phyloP scores from a whole-genome alignment of 768 basidiomycete species.

The Podaxis sp. region DNA sequence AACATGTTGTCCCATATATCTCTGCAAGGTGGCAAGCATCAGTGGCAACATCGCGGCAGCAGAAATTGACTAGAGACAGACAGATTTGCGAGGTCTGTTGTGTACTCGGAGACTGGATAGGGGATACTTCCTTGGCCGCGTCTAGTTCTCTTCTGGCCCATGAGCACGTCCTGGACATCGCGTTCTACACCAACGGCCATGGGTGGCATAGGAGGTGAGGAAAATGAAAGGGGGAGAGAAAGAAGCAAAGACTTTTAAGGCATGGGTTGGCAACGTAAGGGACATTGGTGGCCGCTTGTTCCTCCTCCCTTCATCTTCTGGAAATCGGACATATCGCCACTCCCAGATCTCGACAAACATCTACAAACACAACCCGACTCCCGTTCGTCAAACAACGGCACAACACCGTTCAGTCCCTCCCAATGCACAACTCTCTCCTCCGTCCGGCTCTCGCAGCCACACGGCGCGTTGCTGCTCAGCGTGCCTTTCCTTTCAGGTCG shows the following conservation, averaged over 20 bases:
- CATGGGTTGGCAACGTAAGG: constrained; percentile 8
- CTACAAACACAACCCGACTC: constrained; percentile 1
- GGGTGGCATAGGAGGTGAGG: constrained; percentile 8
- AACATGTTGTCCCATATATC: constrained; percentile 77
- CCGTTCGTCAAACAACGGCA: neutral
- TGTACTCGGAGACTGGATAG: constrained; percentile 51
- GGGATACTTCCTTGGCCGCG: constrained; percentile 51
- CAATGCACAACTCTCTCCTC: constrained; percentile 29
- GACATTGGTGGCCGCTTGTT: neutral
- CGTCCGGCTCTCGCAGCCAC: constrained; percentile 38
- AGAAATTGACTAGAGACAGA: constrained; percentile 31
- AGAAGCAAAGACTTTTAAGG: constrained; percentile 1
- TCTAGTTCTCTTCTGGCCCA: constrained; percentile 36
- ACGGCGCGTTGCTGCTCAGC: neutral
- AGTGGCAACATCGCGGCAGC: neutral
- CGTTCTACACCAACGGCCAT: constrained; percentile 31
- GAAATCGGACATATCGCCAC: constrained; percentile 12
- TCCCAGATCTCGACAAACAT: neutral
- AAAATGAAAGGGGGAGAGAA: constrained; percentile 18
- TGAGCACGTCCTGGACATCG: constrained; percentile 47
- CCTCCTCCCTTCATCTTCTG: constrained; percentile 1
- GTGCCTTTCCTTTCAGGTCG: constrained; percentile 21
- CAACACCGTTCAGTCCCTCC: neutral
- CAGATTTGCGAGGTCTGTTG: constrained; percentile 53
- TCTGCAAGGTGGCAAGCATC: constrained; percentile 31